A percentile compares a stretch with the other conserved stretches of the same genome.
phyloP scores from a whole-genome alignment of 140 eudicot species.

The Cichorium intybus region DNA sequence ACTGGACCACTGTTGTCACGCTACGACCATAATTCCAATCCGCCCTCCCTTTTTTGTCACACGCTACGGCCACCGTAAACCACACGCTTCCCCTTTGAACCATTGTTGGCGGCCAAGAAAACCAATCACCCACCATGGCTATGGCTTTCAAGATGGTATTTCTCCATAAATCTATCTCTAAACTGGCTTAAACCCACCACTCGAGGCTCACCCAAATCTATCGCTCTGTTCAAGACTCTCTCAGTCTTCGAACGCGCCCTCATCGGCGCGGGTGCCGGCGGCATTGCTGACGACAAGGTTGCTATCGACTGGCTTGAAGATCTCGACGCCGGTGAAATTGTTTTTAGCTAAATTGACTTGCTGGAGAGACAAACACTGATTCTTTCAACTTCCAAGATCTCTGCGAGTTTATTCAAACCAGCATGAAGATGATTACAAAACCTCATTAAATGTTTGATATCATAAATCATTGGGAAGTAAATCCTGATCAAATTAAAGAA shows the following conservation, averaged over 20 bases:
- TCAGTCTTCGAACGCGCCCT: constrained; percentile 81
- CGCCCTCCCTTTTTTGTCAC: constrained; percentile 13
- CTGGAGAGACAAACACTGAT: constrained; percentile 52
- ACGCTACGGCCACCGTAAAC: constrained; percentile 29
- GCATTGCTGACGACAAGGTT: constrained; percentile 88
- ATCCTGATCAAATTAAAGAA: constrained; percentile 47
- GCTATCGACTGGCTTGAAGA: no score
- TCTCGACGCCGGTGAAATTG: no score
- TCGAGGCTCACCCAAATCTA: constrained; percentile 29
- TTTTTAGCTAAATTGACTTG: no score
- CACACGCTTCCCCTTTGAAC: constrained; percentile 14
- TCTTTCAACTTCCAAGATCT: constrained; percentile 45
- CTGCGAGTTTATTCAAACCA: constrained; percentile 53
- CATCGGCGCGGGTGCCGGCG: constrained; percentile 89
- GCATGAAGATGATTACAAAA: constrained; percentile 51
- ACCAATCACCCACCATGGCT: constrained; percentile 61
- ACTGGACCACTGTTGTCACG: no score
- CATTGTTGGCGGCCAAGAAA: constrained; percentile 27
- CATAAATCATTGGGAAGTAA: constrained; percentile 52
- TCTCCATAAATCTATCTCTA: neutral
- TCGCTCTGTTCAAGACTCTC: constrained; percentile 54
- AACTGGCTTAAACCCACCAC: constrained; percentile 50
- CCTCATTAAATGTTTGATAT: no score
- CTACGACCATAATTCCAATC: constrained; percentile 24
- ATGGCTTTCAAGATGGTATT: constrained; percentile 98